Base-by-base conservation (phyloP, 805 yeast genomes). In the Spathaspora passalidarum region DNA sequence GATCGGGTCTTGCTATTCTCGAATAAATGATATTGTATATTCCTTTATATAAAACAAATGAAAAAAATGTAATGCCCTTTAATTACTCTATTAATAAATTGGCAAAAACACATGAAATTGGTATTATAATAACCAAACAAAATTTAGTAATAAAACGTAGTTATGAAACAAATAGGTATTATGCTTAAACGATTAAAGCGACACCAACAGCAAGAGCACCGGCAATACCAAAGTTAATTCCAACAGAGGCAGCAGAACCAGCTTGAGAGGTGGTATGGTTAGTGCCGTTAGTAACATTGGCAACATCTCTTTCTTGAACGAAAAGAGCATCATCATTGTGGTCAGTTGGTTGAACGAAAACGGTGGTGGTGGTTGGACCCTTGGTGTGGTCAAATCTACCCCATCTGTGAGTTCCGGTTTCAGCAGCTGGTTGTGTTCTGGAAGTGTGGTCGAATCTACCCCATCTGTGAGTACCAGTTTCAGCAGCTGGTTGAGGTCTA, bases 381-480 rank as follows among this genome's bases (percentile, higher is more conserved):
- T 60, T 61, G 53, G 68, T 65, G 59, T 64, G 64, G 58, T 67
- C 65, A 46, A 66, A 66, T 53, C 62, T 59, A 36, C 71, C 71
- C 45, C 52, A 54, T 48, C 49, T 61, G 61, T 65, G 69, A 47
- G 69, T 65, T 44, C 67, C 69, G 21, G 62, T 41, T 38, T 40
- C 42, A 14, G 29, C 37, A 16, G 53, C 46, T 14, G 60, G 13
- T 11, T 60, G 29, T 32, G 46, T 32, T 69, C 44, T 74, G 14
- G 34, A 22, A 68, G 57, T 78, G 65, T 78, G 75, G 72, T 79
- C 71, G 60, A 79, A 79, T 58, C 72, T 72, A 53, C 87, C 87
- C 53, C 69, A 70, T 50, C 63, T 76, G 69, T 81, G 82, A 40
- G 84, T 79, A 46, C 61, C 55, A 47, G 57, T 60, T 32, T 38